Conservation (phyloP, 2,329 filamentous ascomycete genomes). For the Cladorrhinum sp. region DNA sequence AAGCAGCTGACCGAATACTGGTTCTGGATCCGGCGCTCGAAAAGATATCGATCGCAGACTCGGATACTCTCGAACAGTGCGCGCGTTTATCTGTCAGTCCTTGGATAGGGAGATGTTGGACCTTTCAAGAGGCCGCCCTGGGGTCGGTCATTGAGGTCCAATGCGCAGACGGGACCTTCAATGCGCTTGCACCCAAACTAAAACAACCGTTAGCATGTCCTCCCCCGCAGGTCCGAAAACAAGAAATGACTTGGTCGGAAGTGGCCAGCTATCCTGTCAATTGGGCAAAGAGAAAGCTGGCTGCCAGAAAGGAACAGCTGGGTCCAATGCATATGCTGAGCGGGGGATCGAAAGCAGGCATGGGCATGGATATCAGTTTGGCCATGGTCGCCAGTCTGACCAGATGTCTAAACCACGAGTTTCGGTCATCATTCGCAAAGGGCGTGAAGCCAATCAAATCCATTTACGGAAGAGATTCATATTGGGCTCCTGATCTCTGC, state of each 20-base stretch:
- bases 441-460: slow-evolving; percentile 18
- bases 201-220: slow-evolving; percentile 1
- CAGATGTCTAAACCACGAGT: slow-evolving; percentile 17
- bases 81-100: slow-evolving; percentile 22
- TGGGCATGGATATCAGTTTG: slow-evolving; percentile 10
- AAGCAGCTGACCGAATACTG: slow-evolving; percentile 22
- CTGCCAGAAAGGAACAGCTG: neutral
- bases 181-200: slow-evolving; percentile 16
- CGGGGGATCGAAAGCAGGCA: neutral
- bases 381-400: slow-evolving; percentile 18
- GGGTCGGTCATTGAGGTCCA: slow-evolving; percentile 21
- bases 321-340: slow-evolving; percentile 6
- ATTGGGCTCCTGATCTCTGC: slow-evolving; percentile 20
- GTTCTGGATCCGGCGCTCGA: slow-evolving; percentile 22
- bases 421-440: slow-evolving; percentile 20
- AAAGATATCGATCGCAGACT: slow-evolving; percentile 16
- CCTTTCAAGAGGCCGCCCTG: slow-evolving; percentile 22
- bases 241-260: slow-evolving; percentile 10
- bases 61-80: slow-evolving; percentile 20
- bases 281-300: slow-evolving; percentile 2
- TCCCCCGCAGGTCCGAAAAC: neutral
- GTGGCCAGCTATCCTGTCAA: slow-evolving; percentile 11
- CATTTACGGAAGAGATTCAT: slow-evolving; percentile 8
- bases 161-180: slow-evolving; percentile 24
- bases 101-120: slow-evolving; percentile 23